Base-by-base conservation (phyloP, 257 asterid species). In the Primulina eburnea region DNA sequence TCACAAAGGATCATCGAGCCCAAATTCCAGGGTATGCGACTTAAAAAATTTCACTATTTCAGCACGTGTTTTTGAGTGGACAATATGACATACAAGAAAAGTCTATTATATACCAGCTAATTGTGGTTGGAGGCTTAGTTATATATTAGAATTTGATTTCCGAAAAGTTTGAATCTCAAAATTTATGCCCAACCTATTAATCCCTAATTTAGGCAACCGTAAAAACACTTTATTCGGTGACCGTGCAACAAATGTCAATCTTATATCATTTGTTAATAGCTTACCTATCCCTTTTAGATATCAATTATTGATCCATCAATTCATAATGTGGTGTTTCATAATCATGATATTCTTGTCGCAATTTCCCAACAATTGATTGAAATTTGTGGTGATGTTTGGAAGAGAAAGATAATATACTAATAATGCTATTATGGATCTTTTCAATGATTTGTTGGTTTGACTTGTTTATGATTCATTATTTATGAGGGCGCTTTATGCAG, bases 21-120 rank as follows among this genome's bases (percentile, higher is more conserved):
- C 75, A 7, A 80, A 76, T 38, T 72, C 85, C 75, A 83, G 75
- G 88, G 88, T 83, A 32, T 32, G 34, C 0, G 60, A 59, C 71
- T 59, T 32, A 59, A 20, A 14, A 14, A 34, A 53, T 60, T 56
- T 37, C 26, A 37, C 65, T 66, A 9, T 62, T 7, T 5, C 59
- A 47, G 64, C 33, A 61, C 21, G 26, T 63, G 57, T 63, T 47
- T 57, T 65, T 61, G 26, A n/a, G n/a, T 55, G n/a, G 50, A 12
- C 43, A 75, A n/a, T 11, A 4, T 2, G 67, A 12, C 34, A 40
- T 47, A 4, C 56, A 7, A 40, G 67, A 60, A 60, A 47, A 60
- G 30, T 24, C 30, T 50, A 24, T 56, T 55, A 1, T 16, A 47
- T 53, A 37, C 12, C 38, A 69, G 66, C 12, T 30, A 58, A 26